A percentile compares a stretch with the other conserved stretches of the same genome.
Conservation (phyloP, 352 stramenopile genomes). For the Globisporangium parvum region DNA sequence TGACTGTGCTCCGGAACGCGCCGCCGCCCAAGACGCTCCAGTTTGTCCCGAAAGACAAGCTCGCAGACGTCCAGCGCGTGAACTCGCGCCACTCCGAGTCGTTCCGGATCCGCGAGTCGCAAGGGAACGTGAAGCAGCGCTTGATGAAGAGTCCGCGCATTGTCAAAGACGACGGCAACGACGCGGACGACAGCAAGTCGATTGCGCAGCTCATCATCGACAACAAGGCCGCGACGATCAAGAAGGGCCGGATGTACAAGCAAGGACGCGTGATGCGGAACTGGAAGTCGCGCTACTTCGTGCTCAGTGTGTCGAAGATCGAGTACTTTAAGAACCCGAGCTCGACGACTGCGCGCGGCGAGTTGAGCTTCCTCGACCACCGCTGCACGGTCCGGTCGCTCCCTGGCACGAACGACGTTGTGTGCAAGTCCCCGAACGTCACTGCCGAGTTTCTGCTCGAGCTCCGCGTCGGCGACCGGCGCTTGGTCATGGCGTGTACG, state of each 20-base stretch:
- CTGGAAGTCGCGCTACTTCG: conserved; percentile 87
- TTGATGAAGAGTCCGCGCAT: conserved; percentile 68
- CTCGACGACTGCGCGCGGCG: conserved; percentile 63
- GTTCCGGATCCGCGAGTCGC: conserved; percentile 57
- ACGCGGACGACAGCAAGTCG: conserved; percentile 69
- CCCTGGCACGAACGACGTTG: conserved; percentile 47
- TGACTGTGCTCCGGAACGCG: conserved; percentile 67
- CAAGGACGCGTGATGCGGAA: conserved; percentile 76
- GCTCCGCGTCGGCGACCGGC: conserved; percentile 66
- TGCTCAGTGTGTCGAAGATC: conserved; percentile 82
- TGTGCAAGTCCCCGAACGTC: conserved; percentile 72
- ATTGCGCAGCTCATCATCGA: conserved; percentile 82
- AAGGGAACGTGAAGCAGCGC: conserved; percentile 56
- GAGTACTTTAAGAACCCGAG: conserved; percentile 83
- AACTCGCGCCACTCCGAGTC: conserved; percentile 79
- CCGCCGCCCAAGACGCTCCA: conserved; percentile 70
- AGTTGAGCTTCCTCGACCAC: conserved; percentile 76
- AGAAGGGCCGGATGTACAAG: conserved; percentile 87
- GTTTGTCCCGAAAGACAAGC: conserved; percentile 83
- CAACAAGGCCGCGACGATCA: conserved; percentile 82
- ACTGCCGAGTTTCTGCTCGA: conserved; percentile 66
- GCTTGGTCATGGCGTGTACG: conserved; percentile 80
- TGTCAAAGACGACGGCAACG: conserved; percentile 66
- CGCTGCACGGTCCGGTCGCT: conserved; percentile 75
- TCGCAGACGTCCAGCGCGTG: conserved; percentile 76